Base-by-base conservation (phyloP, 2,329 filamentous ascomycete genomes). In the Pseudophaeomoniella oleicola region DNA sequence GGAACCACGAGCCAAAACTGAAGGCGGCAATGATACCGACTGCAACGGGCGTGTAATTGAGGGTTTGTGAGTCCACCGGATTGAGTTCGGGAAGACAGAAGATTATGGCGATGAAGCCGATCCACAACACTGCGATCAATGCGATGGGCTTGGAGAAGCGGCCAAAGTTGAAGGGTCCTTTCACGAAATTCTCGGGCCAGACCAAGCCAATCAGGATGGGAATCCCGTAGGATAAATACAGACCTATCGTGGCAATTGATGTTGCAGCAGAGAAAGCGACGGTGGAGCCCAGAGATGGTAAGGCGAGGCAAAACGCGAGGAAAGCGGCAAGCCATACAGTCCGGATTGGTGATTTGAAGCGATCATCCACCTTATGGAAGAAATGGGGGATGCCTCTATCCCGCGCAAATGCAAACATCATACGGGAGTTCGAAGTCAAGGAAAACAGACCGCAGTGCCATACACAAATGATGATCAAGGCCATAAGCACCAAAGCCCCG, bases 381-480 rank as follows among this genome's bases (percentile, higher is more conserved):
- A 70, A 71, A 6, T 56, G 49, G 19, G 61, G 68, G 49, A 74
- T 66, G 13, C 69, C 70, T n/a, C 65, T 58, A 44, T 74, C 70
- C 12, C 70, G 60, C 0, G 64, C 58, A 45, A 74, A 73, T 1
- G 68, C 68, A 44, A 72, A 74, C 67, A 73, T 73, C 70, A 73
- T 74, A 16, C 70, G 59, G 29, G 60, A 66, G 46, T 73, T 73
- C 35, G 59, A 64, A 0, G 70, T 75, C 57, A 76, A 59, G 35
- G 60, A 66, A 47, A 75, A 75, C 0, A 75, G 57, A 0, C 71
- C 71, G 40, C 69, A 73, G 47, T 75, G 71, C 71, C 71, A 75
- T 3, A 75, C 67, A 38, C 71, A 75, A 19, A 75, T 54, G 44
- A 75, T 72, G 42, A 75, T 60, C 11, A 75, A 51, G 1, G 56